Base-by-base conservation (phyloP, 805 yeast genomes). In the Schwanniomyces sp. region DNA sequence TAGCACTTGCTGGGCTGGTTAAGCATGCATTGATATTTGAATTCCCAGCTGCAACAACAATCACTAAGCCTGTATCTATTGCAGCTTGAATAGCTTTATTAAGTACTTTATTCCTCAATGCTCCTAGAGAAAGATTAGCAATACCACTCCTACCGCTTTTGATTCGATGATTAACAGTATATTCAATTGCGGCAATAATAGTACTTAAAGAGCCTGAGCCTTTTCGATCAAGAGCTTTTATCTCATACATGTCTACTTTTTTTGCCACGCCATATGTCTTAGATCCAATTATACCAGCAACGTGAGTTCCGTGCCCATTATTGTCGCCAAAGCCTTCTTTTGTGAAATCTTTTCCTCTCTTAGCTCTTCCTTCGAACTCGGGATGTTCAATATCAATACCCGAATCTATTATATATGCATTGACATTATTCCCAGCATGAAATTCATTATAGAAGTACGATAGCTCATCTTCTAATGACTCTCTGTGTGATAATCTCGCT, bases 31-130 rank as follows among this genome's bases (percentile, higher is more conserved):
- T 82, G 16, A 79, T 63, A 53, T 84, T 82, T 25, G 85, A 75
- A 63, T 91, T 91, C 1, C 98, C 98, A 0, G 96, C 97, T 0
- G 97, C 96, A 5, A 77, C 90, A 18, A 85, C 87, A 24, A 87
- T 69, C 1, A 86, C 75, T 32, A 91, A 61, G 0, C 96, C 97
- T 0, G 87, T 75, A 16, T 82, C 78, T 7, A 75, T 76, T 0
- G 96, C 95, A 2, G 90, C 91, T 48, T 79, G 77, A 7, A 91
- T 79, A 0, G 96, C 97, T 17, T 78, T 74, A 57, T 91, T 88
- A 49, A 91, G 72, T 1, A 89, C 78, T 0, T 75, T 57, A 53
- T 86, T 88, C 50, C 76, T 80, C 4, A 78, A 72, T 0, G 96
- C 87, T 0, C 97, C 97, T 8, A 91, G 70, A 1, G 96, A 87